phyloP scores from a whole-genome alignment of 208 protist genomes.

The Crithidia thermophila region DNA sequence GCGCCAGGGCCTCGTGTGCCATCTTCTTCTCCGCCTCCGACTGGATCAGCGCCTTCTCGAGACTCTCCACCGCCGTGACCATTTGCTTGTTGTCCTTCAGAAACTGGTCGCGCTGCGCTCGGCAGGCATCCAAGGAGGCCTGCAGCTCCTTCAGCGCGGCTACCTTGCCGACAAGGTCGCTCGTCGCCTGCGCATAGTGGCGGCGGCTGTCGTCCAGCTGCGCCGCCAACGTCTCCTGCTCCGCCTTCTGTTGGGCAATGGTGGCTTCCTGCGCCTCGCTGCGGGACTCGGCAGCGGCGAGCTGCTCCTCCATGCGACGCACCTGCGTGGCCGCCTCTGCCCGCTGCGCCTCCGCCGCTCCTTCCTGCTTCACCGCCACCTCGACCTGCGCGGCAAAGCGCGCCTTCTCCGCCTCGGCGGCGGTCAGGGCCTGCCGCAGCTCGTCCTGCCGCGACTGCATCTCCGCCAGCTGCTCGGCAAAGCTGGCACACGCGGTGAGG shows the following conservation, averaged over 20 bases:
- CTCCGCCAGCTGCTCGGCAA: conserved; percentile 55
- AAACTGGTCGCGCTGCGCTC: conserved; percentile 45
- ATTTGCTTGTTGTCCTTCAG: conserved; percentile 62
- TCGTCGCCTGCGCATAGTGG: conserved; percentile 18
- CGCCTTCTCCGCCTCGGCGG: conserved; percentile 10
- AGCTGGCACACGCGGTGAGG: conserved; percentile 50
- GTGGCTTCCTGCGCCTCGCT: not conserved
- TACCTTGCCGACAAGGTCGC: conserved; percentile 23
- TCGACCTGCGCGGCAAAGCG: conserved; percentile 8
- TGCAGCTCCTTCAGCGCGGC: conserved; percentile 20
- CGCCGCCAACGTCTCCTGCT: not conserved
- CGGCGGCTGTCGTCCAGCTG: conserved; percentile 6
- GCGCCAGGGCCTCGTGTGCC: conserved; percentile 57
- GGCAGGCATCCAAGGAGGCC: conserved; percentile 11
- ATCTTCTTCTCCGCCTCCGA: conserved; percentile 63
- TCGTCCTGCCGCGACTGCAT: conserved; percentile 23
- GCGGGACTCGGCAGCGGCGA: not conserved
- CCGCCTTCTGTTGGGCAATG: conserved; percentile 2
- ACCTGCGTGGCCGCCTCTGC: conserved; percentile 7
- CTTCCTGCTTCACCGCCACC: not conserved
- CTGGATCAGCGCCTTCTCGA: conserved; percentile 60
- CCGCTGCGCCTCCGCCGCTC: not conserved
- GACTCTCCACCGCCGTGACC: conserved; percentile 53
- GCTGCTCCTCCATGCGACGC: conserved; percentile 7
- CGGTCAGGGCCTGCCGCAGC: conserved; percentile 2